A percentile compares a stretch with the other conserved stretches of the same genome.
Evolutionary conservation across 208 protist species (phyloP).

Genomic region (Leptomonas pyrrhocoris): DNA sequence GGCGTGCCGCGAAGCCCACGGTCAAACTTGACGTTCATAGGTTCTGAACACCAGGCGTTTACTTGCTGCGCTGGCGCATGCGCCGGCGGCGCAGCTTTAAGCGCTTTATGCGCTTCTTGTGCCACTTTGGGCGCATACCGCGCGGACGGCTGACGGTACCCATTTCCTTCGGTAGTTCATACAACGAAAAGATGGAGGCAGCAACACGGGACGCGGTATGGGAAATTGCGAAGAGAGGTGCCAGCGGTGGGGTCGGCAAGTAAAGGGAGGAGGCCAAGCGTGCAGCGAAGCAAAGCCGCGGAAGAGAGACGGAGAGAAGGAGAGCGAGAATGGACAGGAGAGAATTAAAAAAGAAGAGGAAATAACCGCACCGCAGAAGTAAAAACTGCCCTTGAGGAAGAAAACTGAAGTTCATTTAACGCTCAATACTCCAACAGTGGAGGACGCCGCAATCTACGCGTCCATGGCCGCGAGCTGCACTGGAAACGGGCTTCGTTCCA

Average conservation of each 20-base stretch:
- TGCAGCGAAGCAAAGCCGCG: no score
- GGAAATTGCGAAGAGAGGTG: not conserved
- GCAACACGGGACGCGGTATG: no score
- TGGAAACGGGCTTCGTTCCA: no score
- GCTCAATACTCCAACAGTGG: no score
- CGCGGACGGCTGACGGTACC: constrained; percentile 85
- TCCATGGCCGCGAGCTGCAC: no score
- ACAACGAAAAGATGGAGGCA: not conserved
- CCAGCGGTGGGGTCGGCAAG: not conserved
- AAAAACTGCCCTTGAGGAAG: no score
- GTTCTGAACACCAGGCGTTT: constrained; percentile 23
- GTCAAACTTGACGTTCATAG: not conserved
- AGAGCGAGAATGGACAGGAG: not conserved
- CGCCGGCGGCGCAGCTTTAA: constrained; percentile 87
- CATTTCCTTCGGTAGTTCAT: constrained; percentile 46
- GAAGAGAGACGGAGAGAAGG: no score
- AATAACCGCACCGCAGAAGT: constrained; percentile 8
- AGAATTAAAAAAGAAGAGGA: constrained; percentile 18
- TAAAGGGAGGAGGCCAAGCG: constrained; percentile 12
- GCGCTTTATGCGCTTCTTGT: constrained; percentile 94
- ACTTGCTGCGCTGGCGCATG: constrained; percentile 92
- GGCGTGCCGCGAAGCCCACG: not conserved
- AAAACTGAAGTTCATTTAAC: no score
- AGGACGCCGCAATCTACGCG: no score
- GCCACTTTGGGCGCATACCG: constrained; percentile 92